Base-by-base conservation (phyloP, 2,329 filamentous ascomycete genomes). In the Paramyrothecium roridum region DNA sequence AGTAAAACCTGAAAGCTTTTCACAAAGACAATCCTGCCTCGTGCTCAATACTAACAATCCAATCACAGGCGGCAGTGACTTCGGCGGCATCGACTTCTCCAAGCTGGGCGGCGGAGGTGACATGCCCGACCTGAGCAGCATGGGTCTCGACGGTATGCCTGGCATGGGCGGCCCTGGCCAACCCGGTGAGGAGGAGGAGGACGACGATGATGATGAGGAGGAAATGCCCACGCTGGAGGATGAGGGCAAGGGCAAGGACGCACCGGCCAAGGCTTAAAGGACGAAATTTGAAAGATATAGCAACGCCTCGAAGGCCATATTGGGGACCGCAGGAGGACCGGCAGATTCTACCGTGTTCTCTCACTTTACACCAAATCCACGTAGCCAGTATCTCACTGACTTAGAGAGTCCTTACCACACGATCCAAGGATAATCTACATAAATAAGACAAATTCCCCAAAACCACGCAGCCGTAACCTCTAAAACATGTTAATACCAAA, bases 61-160 rank as follows among this genome's bases (percentile, higher is more conserved):
- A n/a, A 10, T 19, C n/a, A 54, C 57, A 30, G 21, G 48, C 50
- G 63, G 63, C 46, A 86, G 85, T 63, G 90, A 91, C 73, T 91
- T 95, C 61, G 86, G 89, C 66, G 90, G 90, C 67, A 95, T 96
- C 70, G 92, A 96, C 77, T 96, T 96, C 85, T 95, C 90, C 67
- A 96, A 96, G 82, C 87, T 96, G 59, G 88, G 87, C 60, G 87
- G 81, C 60, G 84, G 80, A 61, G 84, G 57, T 19, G 59, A 56
- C 53, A 66, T 68, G 65, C 62, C 62, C 46, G 67, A 65, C 55
- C 60, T 69, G 53, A 56, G 59, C 54, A 56, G 56, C 52, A 85
- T 86, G 79, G 82, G 80, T 55, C 37, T 43, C 13, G 37, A 43
- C 13, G 83, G 80, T 58, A 82, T 83, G 78, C 80, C 79, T 50